Percentiles rank a stretch among this genome's conserved stretches.
These are phyloP conservation scores for Microstroma glucosiphilum DNA, from an alignment of 1,284 basidiomycete genomes.

Conservation along the genomic window DNA sequence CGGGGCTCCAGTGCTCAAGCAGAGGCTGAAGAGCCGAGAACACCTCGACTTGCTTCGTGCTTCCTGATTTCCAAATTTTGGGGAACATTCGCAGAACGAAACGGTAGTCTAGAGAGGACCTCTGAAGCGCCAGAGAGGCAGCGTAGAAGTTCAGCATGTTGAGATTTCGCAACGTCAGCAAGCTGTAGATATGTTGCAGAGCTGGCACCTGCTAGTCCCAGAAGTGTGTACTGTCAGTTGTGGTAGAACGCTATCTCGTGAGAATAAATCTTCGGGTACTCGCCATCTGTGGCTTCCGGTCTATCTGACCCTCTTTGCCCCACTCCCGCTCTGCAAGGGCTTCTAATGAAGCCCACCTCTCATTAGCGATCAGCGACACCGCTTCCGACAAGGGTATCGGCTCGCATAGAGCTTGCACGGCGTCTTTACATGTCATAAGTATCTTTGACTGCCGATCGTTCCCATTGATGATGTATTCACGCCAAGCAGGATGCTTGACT, in stretches of 20 bases:
- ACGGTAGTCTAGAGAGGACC: slow-evolving; percentile 1
- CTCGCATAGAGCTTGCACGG: slow-evolving; percentile 14
- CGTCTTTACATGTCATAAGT: slow-evolving; percentile 17
- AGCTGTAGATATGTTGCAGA: neutral
- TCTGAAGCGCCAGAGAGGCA: neutral
- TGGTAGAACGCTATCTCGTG: neutral
- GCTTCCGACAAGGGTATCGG: slow-evolving; percentile 4
- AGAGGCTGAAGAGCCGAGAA: neutral
- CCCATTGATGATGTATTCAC: neutral
- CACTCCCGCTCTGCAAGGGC: slow-evolving; percentile 12
- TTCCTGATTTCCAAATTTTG: neutral
- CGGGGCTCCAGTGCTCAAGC: slow-evolving; percentile 14
- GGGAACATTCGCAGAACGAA: neutral
- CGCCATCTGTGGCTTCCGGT: neutral
- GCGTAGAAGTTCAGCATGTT: slow-evolving; percentile 1
- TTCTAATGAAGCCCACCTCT: slow-evolving; percentile 9
- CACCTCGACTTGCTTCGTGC: neutral
- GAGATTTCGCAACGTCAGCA: neutral
- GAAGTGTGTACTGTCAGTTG: neutral
- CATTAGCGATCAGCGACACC: slow-evolving; percentile 8
- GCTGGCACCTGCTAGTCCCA: neutral
- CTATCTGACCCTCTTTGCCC: slow-evolving; percentile 3
- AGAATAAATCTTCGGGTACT: too few relatives aligned
- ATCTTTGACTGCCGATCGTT: neutral
- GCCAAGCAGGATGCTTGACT: neutral